phyloP scores from a whole-genome alignment of 2,329 filamentous ascomycete genomes.

The Calonectria pteridis region DNA sequence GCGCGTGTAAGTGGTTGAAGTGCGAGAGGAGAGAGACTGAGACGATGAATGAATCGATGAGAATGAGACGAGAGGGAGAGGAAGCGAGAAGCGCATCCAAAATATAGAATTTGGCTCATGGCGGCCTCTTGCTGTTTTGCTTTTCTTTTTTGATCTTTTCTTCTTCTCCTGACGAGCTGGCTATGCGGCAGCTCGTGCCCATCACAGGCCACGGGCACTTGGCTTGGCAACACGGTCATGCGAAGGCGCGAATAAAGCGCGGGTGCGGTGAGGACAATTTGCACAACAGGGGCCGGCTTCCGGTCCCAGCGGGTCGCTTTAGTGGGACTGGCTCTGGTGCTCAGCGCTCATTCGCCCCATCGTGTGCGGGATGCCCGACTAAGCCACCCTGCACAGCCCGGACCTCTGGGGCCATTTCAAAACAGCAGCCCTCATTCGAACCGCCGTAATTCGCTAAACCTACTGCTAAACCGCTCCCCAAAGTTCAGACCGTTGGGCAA shows the following conservation, averaged over 20 bases:
- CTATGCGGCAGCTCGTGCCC: background rate
- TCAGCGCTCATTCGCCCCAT: background rate
- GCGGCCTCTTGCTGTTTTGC: conserved; percentile 15
- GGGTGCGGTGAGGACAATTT: background rate
- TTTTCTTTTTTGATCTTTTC: background rate
- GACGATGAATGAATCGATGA: conserved; percentile 1
- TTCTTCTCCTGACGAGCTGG: background rate
- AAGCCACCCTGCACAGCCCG: background rate
- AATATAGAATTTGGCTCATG: background rate
- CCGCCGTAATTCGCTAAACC: background rate
- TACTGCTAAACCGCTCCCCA: background rate
- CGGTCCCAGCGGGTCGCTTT: conserved; percentile 37
- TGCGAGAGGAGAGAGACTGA: background rate
- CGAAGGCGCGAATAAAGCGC: background rate
- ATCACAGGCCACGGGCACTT: background rate
- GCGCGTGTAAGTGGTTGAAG: background rate
- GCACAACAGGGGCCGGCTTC: background rate
- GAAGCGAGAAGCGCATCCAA: background rate
- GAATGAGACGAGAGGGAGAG: background rate
- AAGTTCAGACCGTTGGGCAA: background rate
- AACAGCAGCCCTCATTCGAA: background rate
- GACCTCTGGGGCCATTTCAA: background rate
- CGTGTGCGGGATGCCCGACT: background rate
- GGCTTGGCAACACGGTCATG: background rate
- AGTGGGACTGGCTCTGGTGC: conserved; percentile 23